Evolutionary conservation across 768 basidiomycete species (phyloP), one percentile per base, ranked within the genome.

Genomic region (Tephrocybe sp.): DNA sequence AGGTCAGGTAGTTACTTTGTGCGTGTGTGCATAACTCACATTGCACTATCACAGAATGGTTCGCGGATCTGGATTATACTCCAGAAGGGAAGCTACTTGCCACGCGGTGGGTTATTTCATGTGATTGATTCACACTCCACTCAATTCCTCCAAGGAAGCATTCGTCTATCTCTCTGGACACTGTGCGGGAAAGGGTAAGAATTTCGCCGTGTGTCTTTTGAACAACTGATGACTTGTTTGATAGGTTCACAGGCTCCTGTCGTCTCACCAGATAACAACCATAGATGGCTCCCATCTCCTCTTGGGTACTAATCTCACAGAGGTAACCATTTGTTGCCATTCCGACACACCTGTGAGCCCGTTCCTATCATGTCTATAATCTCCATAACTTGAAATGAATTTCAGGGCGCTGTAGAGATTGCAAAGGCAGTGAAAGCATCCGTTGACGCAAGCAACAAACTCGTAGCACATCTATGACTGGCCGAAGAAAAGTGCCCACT

Each of bases 301-400:
- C 2, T 62, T 83, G 2, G 74, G 72, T 4, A 60, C 65, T 4
- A 68, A 71, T 42, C 58, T 83, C 8, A 47, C 56, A 0, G 77
- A 80, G 44, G 78, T 84, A 0, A 77, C 83, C 3, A 83, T 85
- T 18, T 85, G 82, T 47, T 79, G 79, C 50, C 83, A 84, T 59
- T 84, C 81, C 0, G 82, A 84, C 48, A 83, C 80, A 0, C 80
- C 83, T 1, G 79, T 83, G 31, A 59, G n/a, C n/a, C n/a, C n/a
- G n/a, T n/a, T n/a, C n/a, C n/a, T n/a, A n/a, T n/a, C n/a, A n/a
- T n/a, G n/a, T n/a, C n/a, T n/a, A n/a, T n/a, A n/a, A n/a, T n/a
- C n/a, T n/a, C n/a, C n/a, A n/a, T n/a, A n/a, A n/a, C n/a, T n/a
- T n/a, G n/a, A n/a, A n/a, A n/a, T n/a, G n/a, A 5, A 11, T 16